A percentile compares a stretch with the other conserved stretches of the same genome.
Evolutionary conservation across 2,329 filamentous ascomycete genomes (phyloP).

Genomic region (Aspergillus sp.): DNA sequence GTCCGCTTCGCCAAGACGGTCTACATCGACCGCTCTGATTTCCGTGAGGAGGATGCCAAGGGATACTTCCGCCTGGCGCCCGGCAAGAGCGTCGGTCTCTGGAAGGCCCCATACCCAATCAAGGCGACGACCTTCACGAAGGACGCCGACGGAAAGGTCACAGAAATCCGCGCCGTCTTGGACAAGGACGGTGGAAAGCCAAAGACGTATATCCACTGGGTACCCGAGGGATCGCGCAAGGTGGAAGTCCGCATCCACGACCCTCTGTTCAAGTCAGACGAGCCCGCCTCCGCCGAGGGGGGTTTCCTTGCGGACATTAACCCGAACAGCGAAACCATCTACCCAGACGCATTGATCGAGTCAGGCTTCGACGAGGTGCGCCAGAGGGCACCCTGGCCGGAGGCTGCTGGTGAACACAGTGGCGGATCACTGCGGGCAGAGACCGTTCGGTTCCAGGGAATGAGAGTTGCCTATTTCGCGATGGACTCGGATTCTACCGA

Average conservation of each 20-base stretch:
- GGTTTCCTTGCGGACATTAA: conserved; percentile 85
- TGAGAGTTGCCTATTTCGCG: conserved; percentile 67
- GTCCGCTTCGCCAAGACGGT: conserved; percentile 72
- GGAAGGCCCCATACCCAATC: conserved; percentile 70
- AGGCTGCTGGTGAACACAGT: conserved; percentile 61
- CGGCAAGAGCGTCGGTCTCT: conserved; percentile 70
- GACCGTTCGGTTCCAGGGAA: conserved; percentile 84
- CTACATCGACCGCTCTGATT: conserved; percentile 81
- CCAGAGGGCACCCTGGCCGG: conserved; percentile 75
- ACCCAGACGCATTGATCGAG: conserved; percentile 75
- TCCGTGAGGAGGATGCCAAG: conserved; percentile 62
- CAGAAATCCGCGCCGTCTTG: conserved; percentile 68
- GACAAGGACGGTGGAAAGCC: conserved; percentile 64
- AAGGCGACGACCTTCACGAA: conserved; percentile 68
- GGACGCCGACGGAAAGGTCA: conserved; percentile 65
- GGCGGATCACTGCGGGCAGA: conserved; percentile 56
- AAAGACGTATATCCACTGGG: conserved; percentile 88
- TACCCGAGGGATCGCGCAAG: conserved; percentile 61
- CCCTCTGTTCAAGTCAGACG: conserved; percentile 80
- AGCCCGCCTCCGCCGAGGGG: conserved; percentile 73
- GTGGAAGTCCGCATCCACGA: conserved; percentile 79
- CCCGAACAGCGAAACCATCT: conserved; percentile 79
- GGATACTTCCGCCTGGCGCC: conserved; percentile 79
- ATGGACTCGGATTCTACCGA: conserved; percentile 76
- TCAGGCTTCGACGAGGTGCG: conserved; percentile 77